These are phyloP conservation scores for Neurospora sp. DNA, from an alignment of 495 filamentous ascomycete species.

Conservation along the genomic window DNA sequence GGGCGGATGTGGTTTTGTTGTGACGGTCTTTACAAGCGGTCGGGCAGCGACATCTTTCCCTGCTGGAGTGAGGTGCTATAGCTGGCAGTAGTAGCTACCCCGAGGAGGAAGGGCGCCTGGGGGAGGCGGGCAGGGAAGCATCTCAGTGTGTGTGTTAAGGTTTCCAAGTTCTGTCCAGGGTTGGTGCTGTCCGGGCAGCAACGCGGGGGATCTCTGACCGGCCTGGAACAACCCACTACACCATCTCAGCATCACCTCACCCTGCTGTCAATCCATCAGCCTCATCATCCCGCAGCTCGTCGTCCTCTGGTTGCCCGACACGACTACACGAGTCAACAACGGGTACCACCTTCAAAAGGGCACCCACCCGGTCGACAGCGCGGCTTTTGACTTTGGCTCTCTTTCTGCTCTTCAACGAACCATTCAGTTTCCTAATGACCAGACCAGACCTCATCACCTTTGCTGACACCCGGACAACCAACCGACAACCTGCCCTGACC, in stretches of 20 bases:
- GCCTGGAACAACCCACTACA: constrained; percentile 2
- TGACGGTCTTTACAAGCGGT: constrained; percentile 3
- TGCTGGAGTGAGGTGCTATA: background rate
- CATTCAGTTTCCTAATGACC: constrained; percentile 4
- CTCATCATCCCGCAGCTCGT: constrained; percentile 1
- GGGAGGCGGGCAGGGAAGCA: background rate
- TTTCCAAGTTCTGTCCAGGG: background rate
- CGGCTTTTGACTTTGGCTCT: constrained; percentile 1
- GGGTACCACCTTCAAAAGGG: background rate
- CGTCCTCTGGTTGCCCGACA: constrained; percentile 17
- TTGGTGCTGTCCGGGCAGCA: background rate
- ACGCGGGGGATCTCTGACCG: constrained; percentile 1
- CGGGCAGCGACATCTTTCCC: constrained; percentile 11
- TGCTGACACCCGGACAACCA: background rate
- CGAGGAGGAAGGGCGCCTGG: background rate
- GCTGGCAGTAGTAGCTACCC: background rate
- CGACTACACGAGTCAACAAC: constrained; percentile 3
- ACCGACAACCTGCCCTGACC: background rate
- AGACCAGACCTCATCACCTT: constrained; percentile 6
- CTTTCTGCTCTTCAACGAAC: constrained; percentile 1
- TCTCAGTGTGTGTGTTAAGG: background rate
- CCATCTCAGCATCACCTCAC: background rate
- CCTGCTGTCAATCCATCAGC: background rate
- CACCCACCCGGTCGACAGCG: background rate
- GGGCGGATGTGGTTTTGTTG: background rate